Percentiles rank a stretch among this genome's conserved stretches.
Evolutionary conservation across 306 rosid species (phyloP).

Genomic region (Corylus americana): DNA sequence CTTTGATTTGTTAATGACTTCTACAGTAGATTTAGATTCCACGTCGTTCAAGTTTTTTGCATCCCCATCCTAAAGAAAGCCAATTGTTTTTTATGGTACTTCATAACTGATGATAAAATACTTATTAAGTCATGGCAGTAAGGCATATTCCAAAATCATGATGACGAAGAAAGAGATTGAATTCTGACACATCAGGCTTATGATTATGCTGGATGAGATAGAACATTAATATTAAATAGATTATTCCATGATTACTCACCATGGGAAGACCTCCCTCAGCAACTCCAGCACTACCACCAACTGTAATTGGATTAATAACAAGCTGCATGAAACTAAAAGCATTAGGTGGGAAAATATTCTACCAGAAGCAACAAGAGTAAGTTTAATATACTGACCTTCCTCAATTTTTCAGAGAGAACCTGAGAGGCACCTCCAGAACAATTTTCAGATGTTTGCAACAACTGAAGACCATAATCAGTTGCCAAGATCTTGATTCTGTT

Average conservation of each 20-base stretch:
- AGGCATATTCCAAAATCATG: not conserved
- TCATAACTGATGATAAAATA: not conserved
- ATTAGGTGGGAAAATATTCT: conserved; percentile 6
- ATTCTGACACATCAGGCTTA: not conserved
- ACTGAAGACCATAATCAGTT: conserved; percentile 5
- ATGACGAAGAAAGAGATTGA: not conserved
- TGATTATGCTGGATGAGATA: conserved; percentile 1
- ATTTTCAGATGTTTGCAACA: not conserved
- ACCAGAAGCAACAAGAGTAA: not conserved
- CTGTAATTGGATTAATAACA: conserved; percentile 7
- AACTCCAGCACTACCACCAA: conserved; percentile 4
- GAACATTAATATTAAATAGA: not conserved
- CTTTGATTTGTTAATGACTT: conserved; percentile 5
- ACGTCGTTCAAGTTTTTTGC: not conserved
- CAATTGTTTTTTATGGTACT: not conserved
- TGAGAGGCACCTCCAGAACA: conserved; percentile 4
- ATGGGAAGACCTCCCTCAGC: not conserved
- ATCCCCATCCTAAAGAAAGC: conserved; percentile 10
- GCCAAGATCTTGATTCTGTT: conserved; percentile 48
- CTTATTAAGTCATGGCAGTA: not conserved
- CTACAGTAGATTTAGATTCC: conserved; percentile 8
- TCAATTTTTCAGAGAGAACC: conserved; percentile 9
- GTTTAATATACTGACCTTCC: conserved; percentile 21
- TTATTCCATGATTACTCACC: conserved; percentile 2
- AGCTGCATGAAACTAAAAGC: conserved; percentile 18